Evolutionary conservation across 495 filamentous ascomycete species (phyloP).

Genomic region (Daldinia decipiens): DNA sequence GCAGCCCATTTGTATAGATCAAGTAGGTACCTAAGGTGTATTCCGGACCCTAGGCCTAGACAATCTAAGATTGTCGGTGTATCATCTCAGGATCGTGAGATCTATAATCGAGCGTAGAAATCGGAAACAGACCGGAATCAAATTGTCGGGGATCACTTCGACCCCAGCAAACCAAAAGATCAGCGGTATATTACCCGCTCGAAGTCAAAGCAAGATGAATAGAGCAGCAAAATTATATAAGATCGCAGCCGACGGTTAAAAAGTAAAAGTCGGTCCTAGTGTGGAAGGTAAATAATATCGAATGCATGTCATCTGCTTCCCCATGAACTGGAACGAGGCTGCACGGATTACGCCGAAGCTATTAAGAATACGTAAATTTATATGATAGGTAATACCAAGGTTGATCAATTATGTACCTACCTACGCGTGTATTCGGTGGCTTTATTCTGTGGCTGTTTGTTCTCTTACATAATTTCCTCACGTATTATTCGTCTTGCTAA

Average conservation of each 20-base stretch:
- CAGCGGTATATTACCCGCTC: not conserved
- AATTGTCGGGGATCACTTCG: not conserved
- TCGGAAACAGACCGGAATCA: not conserved
- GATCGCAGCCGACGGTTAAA: not conserved
- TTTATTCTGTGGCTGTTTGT: not conserved
- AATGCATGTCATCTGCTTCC: constrained; percentile 31
- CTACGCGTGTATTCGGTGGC: constrained; percentile 10
- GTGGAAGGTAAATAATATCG: constrained; percentile 25
- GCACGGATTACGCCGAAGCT: constrained; percentile 30
- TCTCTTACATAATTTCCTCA: not conserved
- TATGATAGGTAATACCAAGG: not conserved
- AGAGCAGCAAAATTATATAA: not conserved
- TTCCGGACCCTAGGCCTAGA: not conserved
- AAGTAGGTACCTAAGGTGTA: not conserved
- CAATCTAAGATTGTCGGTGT: constrained; percentile 19
- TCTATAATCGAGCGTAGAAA: constrained; percentile 2
- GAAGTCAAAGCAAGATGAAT: not conserved
- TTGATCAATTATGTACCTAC: not conserved
- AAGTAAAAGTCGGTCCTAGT: constrained; percentile 25
- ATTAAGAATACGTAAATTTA: constrained; percentile 3
- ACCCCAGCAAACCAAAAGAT: not conserved
- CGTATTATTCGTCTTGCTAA: not conserved
- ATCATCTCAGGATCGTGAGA: constrained; percentile 13
- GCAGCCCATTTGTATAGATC: not conserved
- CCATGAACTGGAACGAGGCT: constrained; percentile 26